phyloP scores from a whole-genome alignment of 257 asterid genomes.

The Rubia yunnanensis region DNA sequence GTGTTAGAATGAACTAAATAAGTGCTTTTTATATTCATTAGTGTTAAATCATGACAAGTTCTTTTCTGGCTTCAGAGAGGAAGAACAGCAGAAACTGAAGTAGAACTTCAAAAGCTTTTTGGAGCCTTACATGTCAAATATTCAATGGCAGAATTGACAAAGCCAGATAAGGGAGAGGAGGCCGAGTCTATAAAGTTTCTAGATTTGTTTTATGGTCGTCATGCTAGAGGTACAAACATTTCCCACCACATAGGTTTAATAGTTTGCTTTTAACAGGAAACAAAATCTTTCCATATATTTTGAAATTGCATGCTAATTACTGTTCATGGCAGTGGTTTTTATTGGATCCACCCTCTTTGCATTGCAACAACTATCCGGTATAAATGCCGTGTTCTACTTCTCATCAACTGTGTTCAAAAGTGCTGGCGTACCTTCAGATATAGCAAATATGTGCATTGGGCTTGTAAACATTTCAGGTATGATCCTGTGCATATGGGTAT shows the following conservation, averaged over 20 bases:
- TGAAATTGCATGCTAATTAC: background rate
- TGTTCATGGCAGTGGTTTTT: conserved; percentile 56
- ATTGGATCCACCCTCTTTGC: conserved; percentile 71
- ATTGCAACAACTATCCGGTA: conserved; percentile 87
- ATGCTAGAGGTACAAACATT: conserved; percentile 45
- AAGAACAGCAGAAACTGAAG: conserved; percentile 66
- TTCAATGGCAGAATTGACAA: conserved; percentile 64
- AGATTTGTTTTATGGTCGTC: conserved; percentile 61
- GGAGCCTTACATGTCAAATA: conserved; percentile 73
- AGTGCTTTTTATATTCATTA: background rate
- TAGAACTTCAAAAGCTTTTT: conserved; percentile 64
- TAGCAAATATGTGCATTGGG: conserved; percentile 75
- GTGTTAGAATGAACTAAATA: background rate
- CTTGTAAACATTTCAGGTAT: conserved; percentile 70
- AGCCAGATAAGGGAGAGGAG: conserved; percentile 69
- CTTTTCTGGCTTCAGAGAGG: conserved; percentile 50
- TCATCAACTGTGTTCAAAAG: conserved; percentile 84
- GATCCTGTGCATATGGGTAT: background rate
- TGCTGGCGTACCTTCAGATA: conserved; percentile 84
- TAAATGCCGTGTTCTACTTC: conserved; percentile 94
- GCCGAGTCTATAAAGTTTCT: conserved; percentile 42
- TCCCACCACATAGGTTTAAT: background rate
- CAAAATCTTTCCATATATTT: background rate
- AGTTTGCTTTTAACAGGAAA: background rate
- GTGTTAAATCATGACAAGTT: background rate